These are phyloP conservation scores for Arachis monticola DNA, from an alignment of 331 rosid genomes.

Conservation along the genomic window DNA sequence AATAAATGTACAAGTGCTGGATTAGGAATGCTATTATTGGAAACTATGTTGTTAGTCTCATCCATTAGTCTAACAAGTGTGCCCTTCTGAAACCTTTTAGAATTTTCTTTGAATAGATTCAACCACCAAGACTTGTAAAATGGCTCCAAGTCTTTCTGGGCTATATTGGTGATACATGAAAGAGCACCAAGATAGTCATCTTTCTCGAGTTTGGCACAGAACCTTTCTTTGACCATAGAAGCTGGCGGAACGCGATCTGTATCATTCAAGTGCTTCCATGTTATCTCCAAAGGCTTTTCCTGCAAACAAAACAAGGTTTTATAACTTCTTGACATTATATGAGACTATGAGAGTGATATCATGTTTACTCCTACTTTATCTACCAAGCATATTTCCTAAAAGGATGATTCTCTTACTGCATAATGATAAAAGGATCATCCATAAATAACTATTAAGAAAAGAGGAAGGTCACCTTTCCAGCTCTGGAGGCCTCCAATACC, in stretches of 20 bases:
- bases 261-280: conserved; percentile 69
- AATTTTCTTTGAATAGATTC: conserved; percentile 59
- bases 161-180: conserved; percentile 47
- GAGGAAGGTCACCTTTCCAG: conserved; percentile 68
- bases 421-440: conserved; percentile 18
- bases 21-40: conserved; percentile 44
- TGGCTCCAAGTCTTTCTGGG: conserved; percentile 46
- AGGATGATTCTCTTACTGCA: not conserved
- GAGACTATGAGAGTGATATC: conserved; percentile 11
- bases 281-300: conserved; percentile 68
- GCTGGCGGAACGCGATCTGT: conserved; percentile 56
- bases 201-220: conserved; percentile 62
- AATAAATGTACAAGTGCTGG: conserved; percentile 57
- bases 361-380: conserved; percentile 3
- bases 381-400: not conserved
- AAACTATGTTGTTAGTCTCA: conserved; percentile 48
- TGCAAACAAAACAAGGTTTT: conserved; percentile 48
- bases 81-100: conserved; percentile 53
- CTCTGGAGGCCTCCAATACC: conserved; percentile 71
- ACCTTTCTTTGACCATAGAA: conserved; percentile 68
- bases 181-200: conserved; percentile 63
- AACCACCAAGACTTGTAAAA: conserved; percentile 77
- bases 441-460: conserved; percentile 5
- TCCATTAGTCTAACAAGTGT: conserved; percentile 54
- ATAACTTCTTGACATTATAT: conserved; percentile 24